A percentile compares a stretch with the other conserved stretches of the same genome.
Evolutionary conservation across 306 rosid species (phyloP).

Genomic region (Quercus robur): DNA sequence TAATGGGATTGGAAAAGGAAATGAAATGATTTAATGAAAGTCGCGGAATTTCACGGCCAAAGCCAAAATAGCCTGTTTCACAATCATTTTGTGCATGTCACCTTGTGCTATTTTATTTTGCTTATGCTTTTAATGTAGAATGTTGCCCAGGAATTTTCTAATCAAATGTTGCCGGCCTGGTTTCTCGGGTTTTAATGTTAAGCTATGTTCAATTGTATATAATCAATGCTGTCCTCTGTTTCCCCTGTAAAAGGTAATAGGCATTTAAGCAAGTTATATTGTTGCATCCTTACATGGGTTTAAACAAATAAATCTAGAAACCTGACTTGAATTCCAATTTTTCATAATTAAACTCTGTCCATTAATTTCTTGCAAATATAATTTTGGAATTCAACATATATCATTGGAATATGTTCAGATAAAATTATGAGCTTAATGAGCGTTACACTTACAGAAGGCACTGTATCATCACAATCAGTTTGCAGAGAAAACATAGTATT

Average conservation of each 20-base stretch:
- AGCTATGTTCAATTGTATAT: background rate
- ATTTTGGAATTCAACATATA: background rate
- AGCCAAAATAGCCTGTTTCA: background rate
- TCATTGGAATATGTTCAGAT: background rate
- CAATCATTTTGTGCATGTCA: background rate
- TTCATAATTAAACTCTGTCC: background rate
- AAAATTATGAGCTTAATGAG: background rate
- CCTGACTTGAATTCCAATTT: background rate
- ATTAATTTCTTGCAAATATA: background rate
- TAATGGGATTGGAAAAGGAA: background rate
- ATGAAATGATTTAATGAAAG: background rate
- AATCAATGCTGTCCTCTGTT: background rate
- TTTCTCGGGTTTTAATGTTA: background rate
- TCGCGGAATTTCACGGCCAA: background rate
- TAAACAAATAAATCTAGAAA: background rate
- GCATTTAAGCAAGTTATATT: background rate
- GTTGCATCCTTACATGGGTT: background rate
- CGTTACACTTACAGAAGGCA: background rate
- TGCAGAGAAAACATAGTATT: background rate
- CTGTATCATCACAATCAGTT: background rate
- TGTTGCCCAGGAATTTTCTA: too few species aligned
- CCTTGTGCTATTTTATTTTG: background rate
- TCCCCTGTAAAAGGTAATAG: background rate
- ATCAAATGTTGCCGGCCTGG: too few species aligned
- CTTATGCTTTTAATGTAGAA: too few species aligned